Base-by-base conservation (phyloP, 169 alveolate species). In the Plasmodium inui region DNA sequence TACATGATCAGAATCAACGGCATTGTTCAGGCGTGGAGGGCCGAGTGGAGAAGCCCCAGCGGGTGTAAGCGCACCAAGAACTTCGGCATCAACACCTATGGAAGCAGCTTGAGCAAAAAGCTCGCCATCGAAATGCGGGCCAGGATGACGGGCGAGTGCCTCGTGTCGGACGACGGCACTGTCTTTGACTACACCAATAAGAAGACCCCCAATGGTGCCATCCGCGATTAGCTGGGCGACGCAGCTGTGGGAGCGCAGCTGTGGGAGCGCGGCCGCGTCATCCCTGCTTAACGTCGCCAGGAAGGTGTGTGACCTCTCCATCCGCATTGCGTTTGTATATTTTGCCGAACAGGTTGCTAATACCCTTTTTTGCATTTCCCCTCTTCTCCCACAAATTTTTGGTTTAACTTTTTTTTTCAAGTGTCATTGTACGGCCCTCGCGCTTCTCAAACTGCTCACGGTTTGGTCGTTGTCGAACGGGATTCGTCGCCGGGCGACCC, bases 11-110 rank as follows among this genome's bases (percentile, higher is more conserved):
- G 92, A 50, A 81, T 71, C 10, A 91, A 91, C 46, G 95, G 95
- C 12, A 39, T 82, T 70, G 92, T 91, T 1, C 95, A 91, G 61
- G 95, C 95, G 34, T 91, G 95, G 95, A 67, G 95, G 55, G 91
- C 95, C 28, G 95, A 91, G 57, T 91, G 95, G 95, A 91, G 83
- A 72, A 81, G 95, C 30, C 82, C 94, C 14, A 82, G 92, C 32
- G 95, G 95, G 9, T 80, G 84, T 34, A 91, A 91, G 19, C 71
- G 81, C 53, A 82, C 92, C 26, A 91, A 91, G 74, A 91, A 80
- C 74, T 91, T 91, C 34, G 95, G 95, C 12, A 82, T 91, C 19
- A 91, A 72, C 22, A 91, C 95, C 3, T 91, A 91, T 82, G 95
- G 95, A 1, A 71, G 28, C 55, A 73, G 72, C 37, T 91, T 91